Evolutionary conservation across 345 rosid species (phyloP).

Genomic region (Euphorbia tirucalli): DNA sequence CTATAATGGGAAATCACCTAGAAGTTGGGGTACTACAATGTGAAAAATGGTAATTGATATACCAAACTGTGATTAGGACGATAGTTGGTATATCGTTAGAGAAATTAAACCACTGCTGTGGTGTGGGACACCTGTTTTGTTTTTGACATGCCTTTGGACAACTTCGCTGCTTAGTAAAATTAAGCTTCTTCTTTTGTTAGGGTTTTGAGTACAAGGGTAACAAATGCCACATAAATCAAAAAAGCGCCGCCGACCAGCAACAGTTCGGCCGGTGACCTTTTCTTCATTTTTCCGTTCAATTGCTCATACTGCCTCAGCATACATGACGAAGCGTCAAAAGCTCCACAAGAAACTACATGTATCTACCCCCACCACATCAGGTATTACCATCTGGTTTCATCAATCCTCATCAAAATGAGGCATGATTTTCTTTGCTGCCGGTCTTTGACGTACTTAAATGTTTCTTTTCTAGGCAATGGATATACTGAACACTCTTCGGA

Average conservation of each 20-base stretch:
- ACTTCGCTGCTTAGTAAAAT: no score
- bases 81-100: no score
- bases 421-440: conserved; percentile 1
- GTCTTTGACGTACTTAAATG: conserved; percentile 8
- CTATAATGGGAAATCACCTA: no score
- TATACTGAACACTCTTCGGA: conserved; percentile 18
- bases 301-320: conserved; percentile 41
- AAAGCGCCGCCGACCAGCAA: conserved; percentile 29
- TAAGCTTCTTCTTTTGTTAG: no score
- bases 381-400: conserved; percentile 19
- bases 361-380: conserved; percentile 28
- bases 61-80: no score
- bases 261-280: conserved; percentile 52
- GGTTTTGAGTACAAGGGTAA: background rate
- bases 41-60: no score
- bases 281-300: conserved; percentile 70
- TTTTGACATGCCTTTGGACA: background rate
- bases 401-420: background rate
- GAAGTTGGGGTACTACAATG: no score
- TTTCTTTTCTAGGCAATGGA: conserved; percentile 26
- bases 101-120: no score
- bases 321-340: conserved; percentile 30
- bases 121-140: no score
- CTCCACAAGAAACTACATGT: conserved; percentile 18
- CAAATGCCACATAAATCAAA: conserved; percentile 32